Evolutionary conservation across 371 early-diverging fungal species (phyloP).

Genomic region (Actinomortierella ambigua): DNA sequence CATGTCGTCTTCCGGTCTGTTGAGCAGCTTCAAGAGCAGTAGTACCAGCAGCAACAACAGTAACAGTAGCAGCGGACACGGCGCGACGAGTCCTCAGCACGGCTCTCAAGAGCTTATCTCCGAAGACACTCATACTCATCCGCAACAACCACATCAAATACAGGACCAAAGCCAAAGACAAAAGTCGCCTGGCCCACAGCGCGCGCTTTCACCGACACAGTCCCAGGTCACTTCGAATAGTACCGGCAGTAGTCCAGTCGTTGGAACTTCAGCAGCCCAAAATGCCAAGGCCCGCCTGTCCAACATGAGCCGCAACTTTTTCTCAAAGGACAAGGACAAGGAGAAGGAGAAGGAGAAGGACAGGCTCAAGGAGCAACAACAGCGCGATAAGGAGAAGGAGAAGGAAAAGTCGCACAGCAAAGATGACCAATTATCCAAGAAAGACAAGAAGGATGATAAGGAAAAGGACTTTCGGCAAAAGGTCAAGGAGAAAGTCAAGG

Average conservation of each 20-base stretch:
- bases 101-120: too few relatives aligned
- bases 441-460: constrained; percentile 22
- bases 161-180: constrained; percentile 4
- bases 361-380: constrained; percentile 1
- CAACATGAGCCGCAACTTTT: constrained; percentile 45
- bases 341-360: constrained; percentile 25
- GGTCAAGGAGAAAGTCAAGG: not conserved
- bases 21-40: not conserved
- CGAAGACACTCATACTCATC: too few relatives aligned
- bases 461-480: constrained; percentile 13
- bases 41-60: constrained; percentile 5
- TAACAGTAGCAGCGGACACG: not conserved
- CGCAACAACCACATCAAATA: constrained; percentile 6
- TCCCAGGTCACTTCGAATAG: too few relatives aligned
- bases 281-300: constrained; percentile 22
- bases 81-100: too few relatives aligned
- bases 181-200: too few relatives aligned
- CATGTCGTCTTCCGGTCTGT: too few relatives aligned
- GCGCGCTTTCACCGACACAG: too few relatives aligned
- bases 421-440: constrained; percentile 2
- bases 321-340: constrained; percentile 27
- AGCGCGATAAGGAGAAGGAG: constrained; percentile 8
- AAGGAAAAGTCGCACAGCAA: constrained; percentile 9
- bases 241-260: too few relatives aligned
- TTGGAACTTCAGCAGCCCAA: not conserved